Evolutionary conservation across 2,329 filamentous ascomycete species (phyloP).

Genomic region (Mariannaea elegans): DNA sequence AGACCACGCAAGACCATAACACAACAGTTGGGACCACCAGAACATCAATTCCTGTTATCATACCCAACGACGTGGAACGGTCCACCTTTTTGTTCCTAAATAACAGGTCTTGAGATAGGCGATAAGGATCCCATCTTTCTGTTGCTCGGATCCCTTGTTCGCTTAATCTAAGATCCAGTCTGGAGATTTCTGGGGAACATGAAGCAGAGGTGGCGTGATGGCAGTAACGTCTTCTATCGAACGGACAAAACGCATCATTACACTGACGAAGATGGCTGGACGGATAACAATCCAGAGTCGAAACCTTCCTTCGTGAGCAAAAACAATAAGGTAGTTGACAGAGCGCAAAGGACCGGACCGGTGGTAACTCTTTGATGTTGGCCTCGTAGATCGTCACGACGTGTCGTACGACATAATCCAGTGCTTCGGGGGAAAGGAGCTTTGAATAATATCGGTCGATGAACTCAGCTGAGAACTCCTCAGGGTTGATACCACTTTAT

Average conservation of each 20-base stretch:
- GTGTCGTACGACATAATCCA: slow-evolving; percentile 5
- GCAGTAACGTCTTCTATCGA: not conserved
- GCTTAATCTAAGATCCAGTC: slow-evolving; percentile 16
- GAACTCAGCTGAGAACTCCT: not conserved
- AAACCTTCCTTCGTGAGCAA: too few species aligned
- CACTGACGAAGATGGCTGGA: too few species aligned
- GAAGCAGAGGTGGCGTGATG: slow-evolving; percentile 25
- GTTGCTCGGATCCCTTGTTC: slow-evolving; percentile 19
- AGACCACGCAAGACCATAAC: not conserved
- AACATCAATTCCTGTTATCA: not conserved
- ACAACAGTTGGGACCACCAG: not conserved
- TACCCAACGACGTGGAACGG: not conserved
- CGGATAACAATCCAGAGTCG: too few species aligned
- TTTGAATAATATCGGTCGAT: not conserved
- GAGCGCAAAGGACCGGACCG: too few species aligned
- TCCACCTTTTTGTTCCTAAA: slow-evolving; percentile 8
- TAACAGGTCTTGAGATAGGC: slow-evolving; percentile 18
- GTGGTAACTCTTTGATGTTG: too few species aligned
- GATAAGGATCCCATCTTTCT: slow-evolving; percentile 18
- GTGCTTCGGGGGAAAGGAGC: slow-evolving; percentile 4
- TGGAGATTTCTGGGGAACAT: slow-evolving; percentile 19
- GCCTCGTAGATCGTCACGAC: too few species aligned
- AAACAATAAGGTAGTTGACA: too few species aligned
- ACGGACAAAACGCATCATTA: too few species aligned
- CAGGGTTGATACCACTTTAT: too few species aligned